Evolutionary conservation across 495 filamentous ascomycete species (phyloP), one percentile per base, ranked within the genome.

Genomic region (Cercophora scortea): DNA sequence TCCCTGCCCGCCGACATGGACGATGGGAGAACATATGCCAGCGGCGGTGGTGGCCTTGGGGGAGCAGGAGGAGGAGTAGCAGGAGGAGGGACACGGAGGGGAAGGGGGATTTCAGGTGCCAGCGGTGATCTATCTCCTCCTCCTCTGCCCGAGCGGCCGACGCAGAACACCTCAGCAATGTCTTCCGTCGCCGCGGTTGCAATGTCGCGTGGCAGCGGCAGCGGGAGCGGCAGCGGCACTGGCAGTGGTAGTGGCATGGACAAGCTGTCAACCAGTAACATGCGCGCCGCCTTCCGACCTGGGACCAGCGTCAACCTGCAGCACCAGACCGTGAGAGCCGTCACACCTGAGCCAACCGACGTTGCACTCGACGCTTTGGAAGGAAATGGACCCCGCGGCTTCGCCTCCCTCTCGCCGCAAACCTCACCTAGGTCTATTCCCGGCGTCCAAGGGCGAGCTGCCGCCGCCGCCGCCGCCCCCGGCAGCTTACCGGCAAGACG

Each of bases 281-380:
- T 65, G 10, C 63, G 67, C 25, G 40, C 56, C 38, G 49, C 61
- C 36, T 62, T 62, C 41, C 65, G 59, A 13, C 45, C 60, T 18
- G 43, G 43, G 6, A 13, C n/a, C 16, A 46, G 42, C 33, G 33
- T 49, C 45, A 50, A 42, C 40, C 51, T 56, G 56, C 57, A 63
- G 49, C 61, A 44, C 49, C 36, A 38, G 13, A 77, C 71, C 4
- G 73, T 79, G 45, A 73, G 79, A 41, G 65, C 74, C 12, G 75
- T 79, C 51, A 79, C 80, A 53, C 78, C 79, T 49, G 80, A 84
- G 39, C 69, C 60, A 40, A 52, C 64, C 34, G 65, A 74, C 39
- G 65, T 62, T 40, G 53, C 58, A 55, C 48, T 53, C 32, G 52
- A 59, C 32, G 47, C 47, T 47, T 40, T 50, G 12, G 63, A 69